These are phyloP conservation scores for Hyaloperonospora brassicae DNA, from an alignment of 352 stramenopile species.

Conservation along the genomic window DNA sequence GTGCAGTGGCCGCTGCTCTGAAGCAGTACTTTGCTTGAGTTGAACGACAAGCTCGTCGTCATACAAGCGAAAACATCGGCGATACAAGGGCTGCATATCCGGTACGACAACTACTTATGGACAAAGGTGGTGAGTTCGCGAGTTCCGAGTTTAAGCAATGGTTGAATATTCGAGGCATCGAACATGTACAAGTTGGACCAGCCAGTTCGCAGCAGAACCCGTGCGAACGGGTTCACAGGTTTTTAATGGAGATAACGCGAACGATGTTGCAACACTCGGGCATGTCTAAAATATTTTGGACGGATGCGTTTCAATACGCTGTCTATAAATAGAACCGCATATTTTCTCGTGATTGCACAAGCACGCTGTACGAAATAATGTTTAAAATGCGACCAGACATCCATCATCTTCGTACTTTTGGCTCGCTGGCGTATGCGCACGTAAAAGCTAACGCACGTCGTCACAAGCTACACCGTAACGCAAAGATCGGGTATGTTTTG, in stretches of 20 bases:
- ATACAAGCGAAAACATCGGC: background rate
- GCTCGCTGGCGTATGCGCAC: too few species aligned
- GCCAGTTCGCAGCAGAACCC: background rate
- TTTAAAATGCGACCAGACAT: too few species aligned
- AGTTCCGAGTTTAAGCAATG: background rate
- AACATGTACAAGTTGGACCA: background rate
- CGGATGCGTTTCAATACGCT: background rate
- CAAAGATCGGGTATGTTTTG: too few species aligned
- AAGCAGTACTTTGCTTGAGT: background rate
- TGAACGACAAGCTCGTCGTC: background rate
- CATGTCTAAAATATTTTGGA: background rate
- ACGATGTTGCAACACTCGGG: background rate
- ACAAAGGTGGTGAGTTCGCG: slow-evolving; percentile 2
- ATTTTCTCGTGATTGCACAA: too few species aligned
- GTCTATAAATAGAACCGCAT: too few species aligned
- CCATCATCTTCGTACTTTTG: too few species aligned
- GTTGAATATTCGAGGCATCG: background rate
- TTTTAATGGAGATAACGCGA: background rate
- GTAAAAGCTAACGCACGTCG: too few species aligned
- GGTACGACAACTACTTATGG: background rate
- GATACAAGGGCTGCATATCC: background rate
- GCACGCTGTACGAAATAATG: too few species aligned
- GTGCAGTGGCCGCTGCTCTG: background rate
- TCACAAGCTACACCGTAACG: too few species aligned
- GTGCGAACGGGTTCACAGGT: background rate